A percentile compares a stretch with the other conserved stretches of the same genome.
These are phyloP conservation scores for Yamadazyma nakazawae DNA, from an alignment of 805 yeast genomes.

Conservation along the genomic window DNA sequence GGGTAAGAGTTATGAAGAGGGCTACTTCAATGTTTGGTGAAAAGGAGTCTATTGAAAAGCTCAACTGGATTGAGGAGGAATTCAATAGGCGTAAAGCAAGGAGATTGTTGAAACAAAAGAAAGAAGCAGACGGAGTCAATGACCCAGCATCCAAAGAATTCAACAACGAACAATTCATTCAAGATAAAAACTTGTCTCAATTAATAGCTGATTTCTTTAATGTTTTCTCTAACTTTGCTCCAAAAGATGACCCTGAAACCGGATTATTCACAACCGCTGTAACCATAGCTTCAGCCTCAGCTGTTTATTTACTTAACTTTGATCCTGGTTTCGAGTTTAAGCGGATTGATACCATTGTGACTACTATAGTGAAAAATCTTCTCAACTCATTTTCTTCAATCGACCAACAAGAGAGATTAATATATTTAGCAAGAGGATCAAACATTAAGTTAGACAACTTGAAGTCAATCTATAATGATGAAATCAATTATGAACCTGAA, in stretches of 20 bases:
- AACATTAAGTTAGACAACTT: conserved; percentile 5
- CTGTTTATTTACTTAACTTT: conserved; percentile 15
- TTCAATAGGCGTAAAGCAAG: conserved; percentile 62
- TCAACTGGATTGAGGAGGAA: conserved; percentile 72
- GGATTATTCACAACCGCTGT: conserved; percentile 36
- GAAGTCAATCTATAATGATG: conserved; percentile 3
- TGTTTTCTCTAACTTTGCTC: conserved; percentile 31
- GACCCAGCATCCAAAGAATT: conserved; percentile 6
- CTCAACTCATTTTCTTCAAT: conserved; percentile 19
- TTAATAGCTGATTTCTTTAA: conserved; percentile 32
- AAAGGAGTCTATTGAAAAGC: conserved; percentile 47
- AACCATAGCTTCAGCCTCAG: conserved; percentile 36
- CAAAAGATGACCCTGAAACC: conserved; percentile 31
- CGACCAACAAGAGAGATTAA: conserved; percentile 23
- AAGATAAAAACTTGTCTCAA: conserved; percentile 12
- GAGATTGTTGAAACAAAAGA: conserved; percentile 48
- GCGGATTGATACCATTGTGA: conserved; percentile 22
- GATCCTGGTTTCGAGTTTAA: conserved; percentile 18
- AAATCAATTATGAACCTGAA: conserved; percentile 1
- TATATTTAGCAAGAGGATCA: conserved; percentile 22
- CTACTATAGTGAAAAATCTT: conserved; percentile 20
- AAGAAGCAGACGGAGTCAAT: conserved; percentile 20
- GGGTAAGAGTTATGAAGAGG: conserved; percentile 71
- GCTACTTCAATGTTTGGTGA: conserved; percentile 68
- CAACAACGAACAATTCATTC: conserved; percentile 12